Evolutionary conservation across 2,329 filamentous ascomycete genomes (phyloP), one percentile per base, ranked within the genome.

Genomic region (Cordyceps farinosa): DNA sequence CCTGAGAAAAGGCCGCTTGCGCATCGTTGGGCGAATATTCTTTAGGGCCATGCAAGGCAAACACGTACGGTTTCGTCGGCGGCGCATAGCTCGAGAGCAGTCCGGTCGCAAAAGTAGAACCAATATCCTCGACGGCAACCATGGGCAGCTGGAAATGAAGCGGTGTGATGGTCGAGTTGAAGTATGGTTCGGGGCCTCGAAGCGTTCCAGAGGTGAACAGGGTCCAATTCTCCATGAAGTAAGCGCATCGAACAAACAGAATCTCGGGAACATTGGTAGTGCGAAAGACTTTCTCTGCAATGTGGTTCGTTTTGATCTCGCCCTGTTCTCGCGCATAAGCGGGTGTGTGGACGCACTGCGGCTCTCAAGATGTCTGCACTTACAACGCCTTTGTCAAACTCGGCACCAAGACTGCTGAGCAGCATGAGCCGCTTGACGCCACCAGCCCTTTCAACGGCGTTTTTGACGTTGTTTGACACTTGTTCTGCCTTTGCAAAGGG

Each of bases 151-250:
- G 65, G 45, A 65, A 71, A 10, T 76, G 73, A 2, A 74, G 48
- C 0, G 76, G 76, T 0, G 72, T 73, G 17, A 77, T 67, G 1
- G 73, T 71, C 0, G 75, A 75, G 54, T 65, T 72, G 61, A 78
- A 72, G 66, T 72, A 75, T 1, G 73, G 71, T 0, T 68, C 50
- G 1, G 68, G 57, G 0, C 42, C 65, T 22, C 68, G 66, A 40
- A 77, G 64, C 0, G 71, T 74, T 22, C 72, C 68, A 3, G 8
- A 3, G 1, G 72, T 32, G 1, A 63, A 61, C 59, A 65, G 64
- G 3, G 68, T 69, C 76, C 75, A 77, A 54, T 77, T 77, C 65
- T 78, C 74, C 74, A 77, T 77, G 38, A 78, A 77, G 66, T 75
- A 78, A 0, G 65, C 64, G 51, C 69, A 73, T 6, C 76, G 69